These are phyloP conservation scores for Dissophora ornata DNA, from an alignment of 192 early-diverging fungal genomes.

Conservation along the genomic window DNA sequence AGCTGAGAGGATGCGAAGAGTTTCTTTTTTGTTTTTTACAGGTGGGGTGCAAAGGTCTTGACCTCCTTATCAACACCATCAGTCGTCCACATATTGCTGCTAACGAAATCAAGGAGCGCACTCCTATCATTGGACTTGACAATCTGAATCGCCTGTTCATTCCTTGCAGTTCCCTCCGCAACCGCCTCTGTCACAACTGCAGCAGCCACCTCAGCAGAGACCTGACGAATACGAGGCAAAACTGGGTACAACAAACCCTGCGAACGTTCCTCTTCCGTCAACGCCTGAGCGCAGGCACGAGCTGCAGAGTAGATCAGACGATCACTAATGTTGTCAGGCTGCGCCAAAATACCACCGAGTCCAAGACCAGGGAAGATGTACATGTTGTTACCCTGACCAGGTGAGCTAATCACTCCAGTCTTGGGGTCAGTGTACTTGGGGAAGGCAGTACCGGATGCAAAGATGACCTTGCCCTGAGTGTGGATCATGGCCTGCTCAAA, in stretches of 20 bases:
- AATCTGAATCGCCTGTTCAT: constrained; percentile 60
- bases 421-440: constrained; percentile 77
- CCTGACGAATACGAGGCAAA: constrained; percentile 87
- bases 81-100: constrained; percentile 50
- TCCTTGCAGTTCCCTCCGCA: constrained; percentile 67
- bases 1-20: no score
- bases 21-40: constrained; percentile 32
- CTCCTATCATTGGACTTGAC: constrained; percentile 39
- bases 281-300: constrained; percentile 78
- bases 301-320: constrained; percentile 86
- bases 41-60: constrained; percentile 34
- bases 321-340: constrained; percentile 77
- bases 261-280: constrained; percentile 74
- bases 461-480: constrained; percentile 90
- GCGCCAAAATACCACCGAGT: constrained; percentile 83
- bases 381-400: constrained; percentile 95
- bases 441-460: constrained; percentile 97
- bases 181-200: constrained; percentile 81
- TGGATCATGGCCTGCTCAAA: constrained; percentile 89
- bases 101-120: constrained; percentile 36
- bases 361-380: constrained; percentile 98
- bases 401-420: constrained; percentile 64
- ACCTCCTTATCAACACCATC: constrained; percentile 38
- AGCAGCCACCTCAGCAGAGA: constrained; percentile 82
- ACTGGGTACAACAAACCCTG: constrained; percentile 86